These are phyloP conservation scores for Scheffersomyces cryptocercus DNA, from an alignment of 1,139 yeast genomes.

Conservation along the genomic window DNA sequence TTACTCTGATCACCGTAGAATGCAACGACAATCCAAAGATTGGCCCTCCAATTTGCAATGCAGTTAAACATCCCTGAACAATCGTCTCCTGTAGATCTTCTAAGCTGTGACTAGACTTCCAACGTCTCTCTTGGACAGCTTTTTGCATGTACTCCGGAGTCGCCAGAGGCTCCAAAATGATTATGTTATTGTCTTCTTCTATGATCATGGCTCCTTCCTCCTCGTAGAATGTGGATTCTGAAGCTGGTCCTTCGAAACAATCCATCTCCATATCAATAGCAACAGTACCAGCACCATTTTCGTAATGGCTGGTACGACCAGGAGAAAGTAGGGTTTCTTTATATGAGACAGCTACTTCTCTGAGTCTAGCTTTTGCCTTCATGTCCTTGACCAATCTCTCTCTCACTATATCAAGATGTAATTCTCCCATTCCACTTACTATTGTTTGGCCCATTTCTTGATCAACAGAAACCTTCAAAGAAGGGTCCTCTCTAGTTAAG, in stretches of 20 bases:
- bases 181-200: slow-evolving; percentile 40
- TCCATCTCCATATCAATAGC: slow-evolving; percentile 48
- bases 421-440: slow-evolving; percentile 93
- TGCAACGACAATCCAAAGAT: slow-evolving; percentile 64
- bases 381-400: slow-evolving; percentile 77
- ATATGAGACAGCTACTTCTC: slow-evolving; percentile 84
- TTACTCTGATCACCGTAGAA: slow-evolving; percentile 56
- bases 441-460: slow-evolving; percentile 89
- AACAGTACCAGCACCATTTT: slow-evolving; percentile 4
- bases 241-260: slow-evolving; percentile 50
- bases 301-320: background rate
- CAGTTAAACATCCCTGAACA: slow-evolving; percentile 64
- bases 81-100: slow-evolving; percentile 56
- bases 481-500: slow-evolving; percentile 82
- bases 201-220: slow-evolving; percentile 40
- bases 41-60: slow-evolving; percentile 79
- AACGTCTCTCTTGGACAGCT: slow-evolving; percentile 39
- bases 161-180: slow-evolving; percentile 32
- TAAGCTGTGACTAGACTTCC: slow-evolving; percentile 52
- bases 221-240: slow-evolving; percentile 33
- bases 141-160: slow-evolving; percentile 26
- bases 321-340: slow-evolving; percentile 63
- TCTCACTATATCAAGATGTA: slow-evolving; percentile 84
- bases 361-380: slow-evolving; percentile 78
- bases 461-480: slow-evolving; percentile 64